A percentile compares a stretch with the other conserved stretches of the same genome.
Evolutionary conservation across 306 rosid genomes (phyloP).

Genomic region (Castanea sativa): DNA sequence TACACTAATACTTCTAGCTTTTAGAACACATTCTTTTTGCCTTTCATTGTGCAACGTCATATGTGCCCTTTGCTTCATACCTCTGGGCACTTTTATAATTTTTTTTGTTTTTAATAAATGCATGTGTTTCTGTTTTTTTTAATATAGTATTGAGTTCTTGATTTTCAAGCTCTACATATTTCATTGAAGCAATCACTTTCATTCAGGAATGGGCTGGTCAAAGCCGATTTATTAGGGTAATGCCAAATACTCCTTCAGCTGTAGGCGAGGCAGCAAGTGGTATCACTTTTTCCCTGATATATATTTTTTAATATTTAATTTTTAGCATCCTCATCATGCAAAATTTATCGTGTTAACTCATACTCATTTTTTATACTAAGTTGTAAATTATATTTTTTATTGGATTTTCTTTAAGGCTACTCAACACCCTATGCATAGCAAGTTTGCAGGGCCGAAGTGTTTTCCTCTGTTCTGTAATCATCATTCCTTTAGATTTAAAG

Average conservation of each 20-base stretch:
- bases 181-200: conserved; percentile 3
- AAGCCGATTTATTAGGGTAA: conserved; percentile 67
- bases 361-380: neutral
- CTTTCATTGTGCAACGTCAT: neutral
- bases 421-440: neutral
- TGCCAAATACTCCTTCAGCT: conserved; percentile 79
- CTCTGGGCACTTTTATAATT: neutral
- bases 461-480: neutral
- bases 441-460: neutral
- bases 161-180: neutral
- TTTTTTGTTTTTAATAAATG: neutral
- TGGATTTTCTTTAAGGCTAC: neutral
- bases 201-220: conserved; percentile 81
- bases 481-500: neutral
- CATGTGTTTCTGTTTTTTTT: neutral
- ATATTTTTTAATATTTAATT: neutral
- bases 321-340: neutral
- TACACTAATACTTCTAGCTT: neutral
- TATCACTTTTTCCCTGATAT: conserved; percentile 25
- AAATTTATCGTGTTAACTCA: neutral
- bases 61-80: neutral
- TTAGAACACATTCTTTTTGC: neutral
- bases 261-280: conserved; percentile 85
- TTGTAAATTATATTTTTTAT: neutral
- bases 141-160: neutral